Percentiles rank a stretch among this genome's conserved stretches.
Conservation (phyloP, 257 asterid species). For the Eustoma russellianum region DNA sequence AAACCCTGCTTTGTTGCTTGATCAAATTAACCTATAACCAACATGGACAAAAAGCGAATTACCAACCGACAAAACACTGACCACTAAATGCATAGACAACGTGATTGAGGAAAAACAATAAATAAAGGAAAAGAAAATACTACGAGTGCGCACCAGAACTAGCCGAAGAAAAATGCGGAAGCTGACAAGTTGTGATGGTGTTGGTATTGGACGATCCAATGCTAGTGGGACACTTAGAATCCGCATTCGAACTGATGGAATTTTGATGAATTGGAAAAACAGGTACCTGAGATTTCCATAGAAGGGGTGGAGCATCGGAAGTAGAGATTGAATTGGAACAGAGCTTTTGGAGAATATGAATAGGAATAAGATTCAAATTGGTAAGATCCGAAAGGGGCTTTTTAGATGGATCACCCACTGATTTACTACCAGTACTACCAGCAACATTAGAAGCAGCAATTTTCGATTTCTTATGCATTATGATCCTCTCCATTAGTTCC, state of each 20-base stretch:
- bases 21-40: neutral
- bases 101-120: too few species aligned
- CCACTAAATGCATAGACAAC: too few species aligned
- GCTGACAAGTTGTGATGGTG: constrained; percentile 12
- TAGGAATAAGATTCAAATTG: constrained; percentile 36
- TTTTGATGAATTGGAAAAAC: constrained; percentile 4
- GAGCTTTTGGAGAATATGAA: constrained; percentile 36
- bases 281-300: constrained; percentile 2
- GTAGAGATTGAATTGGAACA: constrained; percentile 9
- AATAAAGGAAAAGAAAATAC: too few species aligned
- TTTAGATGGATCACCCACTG: constrained; percentile 9
- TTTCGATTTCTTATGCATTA: neutral
- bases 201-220: constrained; percentile 39
- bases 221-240: constrained; percentile 41
- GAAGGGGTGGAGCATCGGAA: constrained; percentile 8
- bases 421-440: neutral
- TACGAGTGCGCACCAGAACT: constrained; percentile 16
- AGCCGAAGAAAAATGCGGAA: constrained; percentile 13
- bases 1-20: constrained; percentile 12
- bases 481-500: constrained; percentile 10
- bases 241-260: constrained; percentile 23
- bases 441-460: neutral
- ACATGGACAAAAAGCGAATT: neutral
- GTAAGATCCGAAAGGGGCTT: constrained; percentile 43
- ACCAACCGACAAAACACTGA: neutral